Evolutionary conservation across 1,284 basidiomycete species (phyloP).

Genomic region (Apiotrichum brassicae): DNA sequence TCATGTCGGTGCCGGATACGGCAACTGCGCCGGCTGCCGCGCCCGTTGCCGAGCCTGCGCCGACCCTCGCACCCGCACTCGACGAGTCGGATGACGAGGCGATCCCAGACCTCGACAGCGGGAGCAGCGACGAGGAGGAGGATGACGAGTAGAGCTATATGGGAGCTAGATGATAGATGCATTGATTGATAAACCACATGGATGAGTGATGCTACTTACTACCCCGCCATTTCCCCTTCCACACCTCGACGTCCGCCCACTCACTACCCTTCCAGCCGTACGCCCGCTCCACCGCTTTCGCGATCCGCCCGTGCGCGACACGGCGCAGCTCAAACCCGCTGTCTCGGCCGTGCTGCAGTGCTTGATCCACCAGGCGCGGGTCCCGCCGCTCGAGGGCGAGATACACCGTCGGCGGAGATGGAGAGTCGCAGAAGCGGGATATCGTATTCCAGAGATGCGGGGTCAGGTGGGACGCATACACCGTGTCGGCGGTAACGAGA

Average conservation of each 20-base stretch:
- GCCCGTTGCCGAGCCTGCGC: neutral
- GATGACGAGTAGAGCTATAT: conserved; percentile 24
- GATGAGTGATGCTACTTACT: neutral
- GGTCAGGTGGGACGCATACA: conserved; percentile 63
- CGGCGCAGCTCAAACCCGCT: conserved; percentile 56
- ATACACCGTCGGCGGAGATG: conserved; percentile 51
- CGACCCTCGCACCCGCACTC: neutral
- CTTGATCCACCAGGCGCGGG: conserved; percentile 56
- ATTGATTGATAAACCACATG: neutral
- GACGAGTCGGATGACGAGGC: conserved; percentile 50
- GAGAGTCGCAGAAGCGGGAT: neutral
- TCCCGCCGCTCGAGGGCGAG: conserved; percentile 73
- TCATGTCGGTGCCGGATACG: conserved; percentile 10
- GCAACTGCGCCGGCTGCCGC: neutral
- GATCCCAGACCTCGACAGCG: conserved; percentile 50
- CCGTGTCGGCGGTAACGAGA: conserved; percentile 76
- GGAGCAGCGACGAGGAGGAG: conserved; percentile 46
- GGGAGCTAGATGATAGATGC: no score
- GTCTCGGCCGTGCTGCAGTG: conserved; percentile 53
- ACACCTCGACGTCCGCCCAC: conserved; percentile 45
- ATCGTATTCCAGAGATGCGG: conserved; percentile 58
- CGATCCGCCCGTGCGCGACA: conserved; percentile 57
- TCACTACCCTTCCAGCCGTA: conserved; percentile 43
- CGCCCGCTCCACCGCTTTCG: conserved; percentile 58
- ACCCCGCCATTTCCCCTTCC: conserved; percentile 28